Base-by-base conservation (phyloP, 129 eudicot species). In the Tagetes patula region DNA sequence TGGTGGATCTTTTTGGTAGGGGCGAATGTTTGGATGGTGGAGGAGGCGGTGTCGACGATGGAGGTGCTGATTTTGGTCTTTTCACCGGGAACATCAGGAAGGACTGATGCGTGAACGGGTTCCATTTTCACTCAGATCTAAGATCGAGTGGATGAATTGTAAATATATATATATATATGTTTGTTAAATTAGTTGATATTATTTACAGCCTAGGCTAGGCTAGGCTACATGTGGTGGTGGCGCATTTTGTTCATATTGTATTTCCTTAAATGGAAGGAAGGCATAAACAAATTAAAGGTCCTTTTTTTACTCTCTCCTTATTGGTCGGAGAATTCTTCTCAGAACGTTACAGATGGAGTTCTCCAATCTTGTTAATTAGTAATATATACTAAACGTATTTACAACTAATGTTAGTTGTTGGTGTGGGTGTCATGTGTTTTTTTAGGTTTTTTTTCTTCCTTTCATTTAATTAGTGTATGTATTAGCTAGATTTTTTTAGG, bases 1-100 rank as follows among this genome's bases (percentile, higher is more conserved):
- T 94, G 97, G 67, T 94, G 98, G 84, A 94, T 94, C 9, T 81
- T 78, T 81, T 87, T 90, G 39, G 86, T 53, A 2, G 97, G 98
- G 50, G 80, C 92, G 55, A 94, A 94, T 13, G 85, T 74, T 69
- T 94, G 98, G 68, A 94, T 82, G 68, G 96, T 69, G 62, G 98
- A 84, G 12, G 96, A 82, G 76, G 96, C 90, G 32, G 89, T 84
- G 80, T 86, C 98, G 1, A 87, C 84, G 40, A 94, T 43, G 42
- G 96, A 75, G 36, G 96, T 94, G 53, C 78, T 77, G 10, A 86
- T 77, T 55, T 78, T 78, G 27, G 88, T 87, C 20, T 85, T 84
- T 20, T 94, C 98, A 0, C 98, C 98, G 54, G 98, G 98, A 14
- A 94, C 75, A 12, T 84, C 84, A 2, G 86, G 87, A 48, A 79